Conservation (phyloP, 2,329 filamentous ascomycete genomes). For the Ustulina deusta region DNA sequence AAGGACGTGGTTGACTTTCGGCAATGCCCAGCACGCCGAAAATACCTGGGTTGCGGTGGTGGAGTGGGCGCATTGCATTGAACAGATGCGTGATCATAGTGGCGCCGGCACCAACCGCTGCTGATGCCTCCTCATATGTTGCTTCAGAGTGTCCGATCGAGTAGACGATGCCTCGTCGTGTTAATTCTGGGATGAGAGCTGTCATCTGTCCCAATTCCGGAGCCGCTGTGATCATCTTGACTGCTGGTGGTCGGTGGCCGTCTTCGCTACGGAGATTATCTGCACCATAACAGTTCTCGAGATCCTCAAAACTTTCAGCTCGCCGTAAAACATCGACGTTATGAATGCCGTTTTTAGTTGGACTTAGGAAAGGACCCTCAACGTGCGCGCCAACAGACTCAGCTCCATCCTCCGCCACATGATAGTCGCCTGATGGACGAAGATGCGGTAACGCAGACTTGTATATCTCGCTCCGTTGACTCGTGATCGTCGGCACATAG, state of each 20-base stretch:
- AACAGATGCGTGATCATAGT: conserved; percentile 94
- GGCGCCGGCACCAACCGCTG: conserved; percentile 78
- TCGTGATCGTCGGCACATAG: conserved; percentile 87
- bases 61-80: conserved; percentile 91
- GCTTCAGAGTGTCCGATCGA: conserved; percentile 90
- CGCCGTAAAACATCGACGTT: conserved; percentile 77
- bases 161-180: conserved; percentile 75
- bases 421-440: conserved; percentile 73
- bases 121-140: conserved; percentile 83
- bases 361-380: conserved; percentile 89
- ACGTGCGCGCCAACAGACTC: conserved; percentile 92
- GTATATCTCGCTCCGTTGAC: conserved; percentile 84
- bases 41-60: conserved; percentile 90
- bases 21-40: conserved; percentile 84
- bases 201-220: conserved; percentile 82
- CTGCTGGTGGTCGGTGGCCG: conserved; percentile 56
- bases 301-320: conserved; percentile 72
- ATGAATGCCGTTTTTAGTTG: conserved; percentile 88
- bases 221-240: conserved; percentile 88
- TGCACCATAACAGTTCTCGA: conserved; percentile 78
- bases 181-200: conserved; percentile 74
- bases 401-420: conserved; percentile 75
- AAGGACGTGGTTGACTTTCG: conserved; percentile 72
- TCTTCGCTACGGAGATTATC: conserved; percentile 68
- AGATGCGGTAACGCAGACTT: conserved; percentile 82